Base-by-base conservation (phyloP, 2,329 filamentous ascomycete genomes). In the Stenocarpella maydis region DNA sequence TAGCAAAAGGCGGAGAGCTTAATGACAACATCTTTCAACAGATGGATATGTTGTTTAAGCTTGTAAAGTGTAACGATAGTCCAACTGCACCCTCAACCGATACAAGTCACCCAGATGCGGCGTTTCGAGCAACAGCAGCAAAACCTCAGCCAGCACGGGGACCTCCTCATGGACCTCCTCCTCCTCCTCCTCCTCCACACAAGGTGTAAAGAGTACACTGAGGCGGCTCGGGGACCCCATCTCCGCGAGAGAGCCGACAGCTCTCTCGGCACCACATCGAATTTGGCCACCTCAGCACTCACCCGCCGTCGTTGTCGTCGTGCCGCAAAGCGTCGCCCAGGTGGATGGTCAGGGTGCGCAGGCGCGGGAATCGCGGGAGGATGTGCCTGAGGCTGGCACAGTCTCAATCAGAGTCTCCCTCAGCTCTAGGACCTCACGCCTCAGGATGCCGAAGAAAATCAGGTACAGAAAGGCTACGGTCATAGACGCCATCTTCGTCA, bases 1-100 rank as follows among this genome's bases (percentile, higher is more conserved):
- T n/a, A 60, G 65, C 26, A 67, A 67, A 21, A 67, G 65, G 24
- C 58, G 37, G 19, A 65, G 8, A 37, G 26, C 14, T 24, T 37
- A 14, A 63, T 63, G 7, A 15, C 19, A 34, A 4, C 2, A 8
- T 7, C 34, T 8, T 12, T 8, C 10, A 8, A 31, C 4, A 8
- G 8, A 31, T 4, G 4, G 8, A 4, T 31, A 4, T 31, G 31
- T 31, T 28, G 17, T 41, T 58, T 37, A 58, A 6, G n/a, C 1
- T 31, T n/a, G 8, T 28, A 15, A 28, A 39, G 19, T n/a, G 21
- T 43, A 8, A 28, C 21, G 21, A 58, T 19, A 7, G 21, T 43
- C 7, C 15, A 15, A n/a, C 1, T 1, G 7, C 21, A 26, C 8
- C 53, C 12, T 15, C 7, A 19, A 19, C n/a, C 14, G 19, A 6